Evolutionary conservation across 2,329 filamentous ascomycete genomes (phyloP), one percentile per base, ranked within the genome.

Genomic region (Beauveria sp.): DNA sequence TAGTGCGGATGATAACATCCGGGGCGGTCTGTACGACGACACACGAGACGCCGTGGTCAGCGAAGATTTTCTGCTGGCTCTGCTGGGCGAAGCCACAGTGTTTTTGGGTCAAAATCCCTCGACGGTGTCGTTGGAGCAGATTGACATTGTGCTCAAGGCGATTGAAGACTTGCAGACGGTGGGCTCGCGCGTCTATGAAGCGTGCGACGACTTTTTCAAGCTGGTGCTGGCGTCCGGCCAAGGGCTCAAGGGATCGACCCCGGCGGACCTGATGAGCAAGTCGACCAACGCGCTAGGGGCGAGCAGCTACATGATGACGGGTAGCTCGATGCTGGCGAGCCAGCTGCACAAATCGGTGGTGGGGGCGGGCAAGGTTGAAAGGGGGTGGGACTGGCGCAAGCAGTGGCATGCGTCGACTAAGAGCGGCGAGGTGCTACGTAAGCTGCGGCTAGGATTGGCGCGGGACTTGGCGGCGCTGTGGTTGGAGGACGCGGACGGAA

Each of bases 1-100:
- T 59, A 95, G 90, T 70, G 88, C 93, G 2, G 89, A 90, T 62
- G 92, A 96, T 72, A 93, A 91, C 70, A 96, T 98, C 67, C 89
- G 90, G 62, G 93, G 93, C 60, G 93, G 93, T 1, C 79, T 97
- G 2, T 96, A 92, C 71, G 93, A 98, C 70, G 86, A 87, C 26
- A 83, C 85, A 20, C 84, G 90, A 14, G 89, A 93, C 69, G 87
- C 90, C 0, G 91, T 96, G 7, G 89, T 97, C 20, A 90, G 90
- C 67, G 90, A 96, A 64, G 93, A 98, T 68, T 93, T 93, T 58
- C 75, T 98, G 24, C 79, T 97, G 9, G 86, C 89, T 3, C 79
- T 98, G 16, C 81, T 98, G 1, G 93, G 91, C 57, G 93, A 98
- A 75, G 86, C 88, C 0, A 83, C 93, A 3, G 83, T 91, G 1